Evolutionary conservation across 306 rosid species (phyloP), one percentile per base, ranked within the genome.

Genomic region (Lotus japonicus): DNA sequence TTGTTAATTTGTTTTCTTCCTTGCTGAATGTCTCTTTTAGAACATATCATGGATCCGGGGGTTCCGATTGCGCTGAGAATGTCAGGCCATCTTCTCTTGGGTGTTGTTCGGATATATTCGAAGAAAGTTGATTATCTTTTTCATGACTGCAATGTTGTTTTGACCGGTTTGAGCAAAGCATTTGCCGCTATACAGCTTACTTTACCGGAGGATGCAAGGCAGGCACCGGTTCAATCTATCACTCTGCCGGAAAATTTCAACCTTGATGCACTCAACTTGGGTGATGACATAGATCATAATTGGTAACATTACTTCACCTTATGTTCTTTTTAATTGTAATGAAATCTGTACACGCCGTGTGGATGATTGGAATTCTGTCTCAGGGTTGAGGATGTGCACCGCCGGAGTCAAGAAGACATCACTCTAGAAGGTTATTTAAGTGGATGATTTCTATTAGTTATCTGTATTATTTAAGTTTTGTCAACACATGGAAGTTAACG

Each of bases 1-100:
- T 21, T 12, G 39, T 54, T n/a, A 5, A 14, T 57, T 26, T 18
- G 7, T 21, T 7, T 38, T 75, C 55, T 64, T 38, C 11, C 3
- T 49, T 13, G 15, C 54, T 13, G 15, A 46, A 52, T 73, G 58
- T 58, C 16, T 75, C 28, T 74, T 65, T 53, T 44, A 90, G 98
- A 84, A 17, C 90, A 83, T 10, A 90, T 88, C 55, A 88, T 94
- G 95, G 94, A 80, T 78, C 97, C 97, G 0, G 97, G 87, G 45
- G 99, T 87, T 55, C 97, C 97, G 1, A 85, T 94, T 6, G 99
- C 99, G 1, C 69, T 90, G 57, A 78, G 97, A 68, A 82, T 91
- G 89, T 86, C 99, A 11, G 87, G 96, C 60, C 87, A 83, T 73
- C 99, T 94, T 71, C 82, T 94, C 5, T 41, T 90, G 13, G 97